Evolutionary conservation across 257 asterid species (phyloP).

Genomic region (Petunia axillaris): DNA sequence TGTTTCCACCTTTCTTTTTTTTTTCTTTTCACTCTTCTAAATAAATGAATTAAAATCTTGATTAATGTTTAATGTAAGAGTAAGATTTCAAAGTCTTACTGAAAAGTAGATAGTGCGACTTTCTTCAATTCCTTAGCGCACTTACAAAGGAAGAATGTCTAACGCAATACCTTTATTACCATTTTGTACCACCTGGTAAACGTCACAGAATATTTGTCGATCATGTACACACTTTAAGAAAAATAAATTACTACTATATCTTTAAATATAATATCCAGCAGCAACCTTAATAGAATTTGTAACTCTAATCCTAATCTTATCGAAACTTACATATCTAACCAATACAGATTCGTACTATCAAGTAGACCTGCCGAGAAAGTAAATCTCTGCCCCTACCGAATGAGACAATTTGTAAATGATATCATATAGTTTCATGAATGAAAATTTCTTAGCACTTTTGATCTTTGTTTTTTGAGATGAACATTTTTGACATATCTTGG

Average conservation of each 20-base stretch:
- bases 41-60: not conserved
- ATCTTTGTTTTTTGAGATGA: not conserved
- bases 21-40: not conserved
- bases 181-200: no score
- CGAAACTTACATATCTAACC: no score
- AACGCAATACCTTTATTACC: not conserved
- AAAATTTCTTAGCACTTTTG: not conserved
- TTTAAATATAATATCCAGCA: no score
- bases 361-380: no score
- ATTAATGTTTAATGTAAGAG: not conserved
- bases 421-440: no score
- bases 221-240: no score
- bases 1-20: not conserved
- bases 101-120: not conserved
- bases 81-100: not conserved
- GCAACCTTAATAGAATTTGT: not conserved
- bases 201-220: no score
- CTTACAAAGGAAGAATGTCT: not conserved
- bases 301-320: not conserved
- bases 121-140: not conserved
- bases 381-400: no score
- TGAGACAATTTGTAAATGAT: not conserved
- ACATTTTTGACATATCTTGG: not conserved
- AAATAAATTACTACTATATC: no score
- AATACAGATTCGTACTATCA: no score